Base-by-base conservation (phyloP, 129 eudicot genomes). In the Centrapalus pauciflorus region DNA sequence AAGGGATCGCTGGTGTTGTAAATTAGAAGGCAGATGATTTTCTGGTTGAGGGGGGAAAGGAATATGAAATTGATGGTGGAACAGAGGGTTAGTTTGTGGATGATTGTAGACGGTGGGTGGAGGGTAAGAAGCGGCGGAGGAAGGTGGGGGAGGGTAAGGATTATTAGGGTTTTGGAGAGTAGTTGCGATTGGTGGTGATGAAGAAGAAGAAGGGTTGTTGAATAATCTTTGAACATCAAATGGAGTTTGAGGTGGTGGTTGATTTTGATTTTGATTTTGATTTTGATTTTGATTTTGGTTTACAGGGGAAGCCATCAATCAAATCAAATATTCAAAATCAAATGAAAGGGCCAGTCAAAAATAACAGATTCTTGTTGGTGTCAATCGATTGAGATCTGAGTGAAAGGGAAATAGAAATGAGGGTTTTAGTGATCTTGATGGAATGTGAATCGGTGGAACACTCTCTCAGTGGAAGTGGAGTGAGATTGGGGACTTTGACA, bases 1-100 rank as follows among this genome's bases (percentile, higher is more conserved):
- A 14, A 80, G 63, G 3, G 98, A 86, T 25, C 95, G 76, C 73
- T 83, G 98, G 7, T 81, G 94, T 64, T 82, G 95, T 60, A 80
- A 56, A 58, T 74, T 82, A 28, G 71, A 45, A 11, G 62, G 66
- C 13, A 61, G 61, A 12, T 76, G 81, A 21, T 63, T 35, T 10
- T 74, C 82, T 5, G 70, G 62, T 14, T 66, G 73, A 45, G 55
- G 57, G 28, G 43, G 32, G 34, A 35, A 61, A 1, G 74, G 70
- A 7, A 66, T 16, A 19, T 71, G 67, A 38, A 64, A 70, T 0
- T 78, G 85, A 12, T 40, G 81, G 68, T 78, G 67, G 66, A 55
- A 64, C 20, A 9, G 33, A 13, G 77, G 77, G 64, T 66, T n/a
- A 7, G 85, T 49, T 19, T 82, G 91, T 0, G 87, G 84, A 0